phyloP scores from a whole-genome alignment of 768 basidiomycete species.

The Mycena amicta region DNA sequence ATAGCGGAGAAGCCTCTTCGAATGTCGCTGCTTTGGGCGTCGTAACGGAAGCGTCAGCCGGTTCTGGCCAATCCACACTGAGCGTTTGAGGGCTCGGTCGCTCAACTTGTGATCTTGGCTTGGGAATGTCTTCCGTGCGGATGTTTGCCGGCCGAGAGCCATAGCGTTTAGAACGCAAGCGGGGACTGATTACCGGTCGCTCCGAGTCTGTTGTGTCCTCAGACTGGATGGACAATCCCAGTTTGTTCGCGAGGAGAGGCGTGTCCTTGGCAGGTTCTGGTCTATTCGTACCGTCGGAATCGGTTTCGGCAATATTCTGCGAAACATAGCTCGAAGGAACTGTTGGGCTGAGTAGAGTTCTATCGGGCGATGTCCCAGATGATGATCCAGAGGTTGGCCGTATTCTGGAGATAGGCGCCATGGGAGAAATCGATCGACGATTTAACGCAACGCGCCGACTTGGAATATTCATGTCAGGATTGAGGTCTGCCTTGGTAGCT shows the following conservation, averaged over 20 bases:
- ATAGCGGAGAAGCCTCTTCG: slow-evolving; percentile 35
- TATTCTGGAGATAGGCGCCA: slow-evolving; percentile 59
- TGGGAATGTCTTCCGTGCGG: slow-evolving; percentile 41
- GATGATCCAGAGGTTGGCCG: slow-evolving; percentile 44
- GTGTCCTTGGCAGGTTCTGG: not conserved
- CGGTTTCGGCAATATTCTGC: not conserved
- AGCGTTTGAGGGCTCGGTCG: slow-evolving; percentile 49
- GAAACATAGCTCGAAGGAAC: no score
- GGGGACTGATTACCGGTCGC: slow-evolving; percentile 35
- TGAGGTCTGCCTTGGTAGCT: slow-evolving; percentile 50
- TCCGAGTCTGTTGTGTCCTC: slow-evolving; percentile 59
- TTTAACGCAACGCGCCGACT: slow-evolving; percentile 68
- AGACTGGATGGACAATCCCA: slow-evolving; percentile 17
- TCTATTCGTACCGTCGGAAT: slow-evolving; percentile 7
- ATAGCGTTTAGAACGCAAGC: slow-evolving; percentile 57
- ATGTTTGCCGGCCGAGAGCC: slow-evolving; percentile 49
- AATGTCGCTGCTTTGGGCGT: slow-evolving; percentile 65
- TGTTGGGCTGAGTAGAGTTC: slow-evolving; percentile 36
- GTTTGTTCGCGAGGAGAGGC: slow-evolving; percentile 6
- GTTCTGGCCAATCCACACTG: slow-evolving; percentile 55
- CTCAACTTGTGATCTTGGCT: slow-evolving; percentile 28
- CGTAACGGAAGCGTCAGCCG: slow-evolving; percentile 47
- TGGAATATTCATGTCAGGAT: slow-evolving; percentile 50
- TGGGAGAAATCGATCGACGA: slow-evolving; percentile 69
- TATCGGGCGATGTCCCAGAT: slow-evolving; percentile 44